Base-by-base conservation (phyloP, 176 grass and related monocot species). In the Typha latifolia region DNA sequence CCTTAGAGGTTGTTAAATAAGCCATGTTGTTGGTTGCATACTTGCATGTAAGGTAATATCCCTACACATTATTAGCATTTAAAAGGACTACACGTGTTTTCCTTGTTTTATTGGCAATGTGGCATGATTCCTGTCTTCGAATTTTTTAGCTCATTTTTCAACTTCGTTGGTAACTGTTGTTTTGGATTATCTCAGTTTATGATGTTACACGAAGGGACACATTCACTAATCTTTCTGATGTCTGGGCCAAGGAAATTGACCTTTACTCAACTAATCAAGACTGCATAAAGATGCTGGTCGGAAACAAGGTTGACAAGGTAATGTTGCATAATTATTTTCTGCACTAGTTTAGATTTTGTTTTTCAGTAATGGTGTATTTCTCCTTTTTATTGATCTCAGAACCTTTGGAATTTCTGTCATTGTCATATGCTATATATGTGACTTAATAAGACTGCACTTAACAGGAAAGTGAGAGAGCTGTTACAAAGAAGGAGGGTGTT, bases 161-260 rank as follows among this genome's bases (percentile, higher is more conserved):
- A 59, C n/a, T 59, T 16, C 16, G 22, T 16, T 10, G 16, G 16
- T 20, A 59, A 19, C 53, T 59, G 6, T 59, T 59, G 16, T 49
- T 6, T 32, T 32, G 11, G 12, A 13, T 71, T 56, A 27, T 72
- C 43, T 57, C 72, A 99, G 89, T 99, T 27, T 99, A 99, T 66
- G 89, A 99, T 69, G 86, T 93, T 24, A 93, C 89, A 43, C 81
- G 86, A 66, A 70, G 89, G 82, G 94, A 99, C 48, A 99, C 86
- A 47, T 93, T 99, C 73, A 93, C 94, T 0, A 79, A 93, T 82
- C 85, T 99, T 62, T 82, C 85, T 71, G 94, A 96, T 69, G 81
- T 99, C 75, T 99, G 94, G 85, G 83, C 94, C 0, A 99, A 99
- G 81, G 89, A 99, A 90, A 90, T 93, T 67, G 94, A 99, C n/a